These are phyloP conservation scores for Termitomyces sp. DNA, from an alignment of 768 basidiomycete species.

Conservation along the genomic window DNA sequence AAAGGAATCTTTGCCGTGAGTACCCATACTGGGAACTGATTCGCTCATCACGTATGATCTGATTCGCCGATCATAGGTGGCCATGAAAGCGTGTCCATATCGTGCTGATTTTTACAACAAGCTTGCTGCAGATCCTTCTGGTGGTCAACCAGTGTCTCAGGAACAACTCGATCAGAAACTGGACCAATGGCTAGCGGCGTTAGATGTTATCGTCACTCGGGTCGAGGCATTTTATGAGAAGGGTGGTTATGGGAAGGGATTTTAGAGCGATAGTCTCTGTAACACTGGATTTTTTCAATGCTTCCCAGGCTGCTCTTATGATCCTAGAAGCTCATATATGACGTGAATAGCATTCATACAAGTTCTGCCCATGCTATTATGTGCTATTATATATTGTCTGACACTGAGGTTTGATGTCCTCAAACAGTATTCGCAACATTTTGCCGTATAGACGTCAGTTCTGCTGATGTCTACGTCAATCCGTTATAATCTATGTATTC, in stretches of 20 bases:
- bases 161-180: constrained; percentile 55
- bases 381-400: not conserved
- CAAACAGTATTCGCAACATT: not conserved
- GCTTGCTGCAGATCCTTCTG: constrained; percentile 52
- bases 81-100: constrained; percentile 62
- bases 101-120: constrained; percentile 65
- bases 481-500: not conserved
- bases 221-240: constrained; percentile 58
- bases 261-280: constrained; percentile 19
- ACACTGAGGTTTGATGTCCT: not conserved
- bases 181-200: constrained; percentile 60
- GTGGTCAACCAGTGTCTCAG: constrained; percentile 36
- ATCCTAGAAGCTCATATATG: not conserved
- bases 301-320: not conserved
- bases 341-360: not conserved
- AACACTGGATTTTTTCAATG: not conserved
- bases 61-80: constrained; percentile 31
- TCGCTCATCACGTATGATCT: not conserved
- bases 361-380: not conserved
- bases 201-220: constrained; percentile 46
- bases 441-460: not conserved
- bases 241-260: constrained; percentile 49
- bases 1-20: constrained; percentile 52
- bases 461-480: not conserved
- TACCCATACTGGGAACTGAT: constrained; percentile 16